phyloP scores from a whole-genome alignment of 2,329 filamentous ascomycete genomes.

The Fusarium sublunatum region DNA sequence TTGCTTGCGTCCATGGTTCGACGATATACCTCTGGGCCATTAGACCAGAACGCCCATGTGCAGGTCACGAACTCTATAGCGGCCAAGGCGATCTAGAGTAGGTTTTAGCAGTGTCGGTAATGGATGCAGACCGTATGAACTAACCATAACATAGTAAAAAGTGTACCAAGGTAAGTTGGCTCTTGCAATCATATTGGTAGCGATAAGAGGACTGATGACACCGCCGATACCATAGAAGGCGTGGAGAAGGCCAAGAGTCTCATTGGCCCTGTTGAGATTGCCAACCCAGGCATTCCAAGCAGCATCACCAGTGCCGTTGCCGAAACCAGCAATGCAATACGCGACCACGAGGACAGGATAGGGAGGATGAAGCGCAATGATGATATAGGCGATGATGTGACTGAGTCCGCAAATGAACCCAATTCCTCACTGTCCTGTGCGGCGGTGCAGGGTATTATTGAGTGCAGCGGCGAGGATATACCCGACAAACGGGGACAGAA shows the following conservation, averaged over 20 bases:
- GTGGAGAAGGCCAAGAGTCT: slow-evolving; percentile 75
- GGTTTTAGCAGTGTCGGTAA: slow-evolving; percentile 62
- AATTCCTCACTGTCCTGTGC: slow-evolving; percentile 61
- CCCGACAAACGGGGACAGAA: slow-evolving; percentile 73
- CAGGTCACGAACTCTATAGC: slow-evolving; percentile 50
- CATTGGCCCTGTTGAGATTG: slow-evolving; percentile 75
- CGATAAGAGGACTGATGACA: slow-evolving; percentile 74
- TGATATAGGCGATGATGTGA: slow-evolving; percentile 72
- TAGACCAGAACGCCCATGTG: slow-evolving; percentile 69
- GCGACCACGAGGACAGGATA: slow-evolving; percentile 74
- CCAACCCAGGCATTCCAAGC: slow-evolving; percentile 69
- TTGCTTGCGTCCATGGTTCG: slow-evolving; percentile 50
- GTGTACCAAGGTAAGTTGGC: slow-evolving; percentile 71
- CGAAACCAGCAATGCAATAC: slow-evolving; percentile 75
- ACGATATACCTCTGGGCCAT: slow-evolving; percentile 66
- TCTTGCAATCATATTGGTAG: slow-evolving; percentile 76
- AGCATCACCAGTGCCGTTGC: slow-evolving; percentile 72
- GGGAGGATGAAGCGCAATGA: slow-evolving; percentile 73
- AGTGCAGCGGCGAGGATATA: slow-evolving; percentile 70
- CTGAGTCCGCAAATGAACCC: slow-evolving; percentile 68
- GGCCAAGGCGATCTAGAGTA: slow-evolving; percentile 28
- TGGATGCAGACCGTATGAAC: slow-evolving; percentile 44
- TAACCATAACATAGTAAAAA: slow-evolving; percentile 81
- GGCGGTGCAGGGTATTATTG: slow-evolving; percentile 63
- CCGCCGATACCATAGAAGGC: slow-evolving; percentile 76